These are phyloP conservation scores for Aspergillus clavatus DNA, from an alignment of 2,329 filamentous ascomycete species.

Conservation along the genomic window DNA sequence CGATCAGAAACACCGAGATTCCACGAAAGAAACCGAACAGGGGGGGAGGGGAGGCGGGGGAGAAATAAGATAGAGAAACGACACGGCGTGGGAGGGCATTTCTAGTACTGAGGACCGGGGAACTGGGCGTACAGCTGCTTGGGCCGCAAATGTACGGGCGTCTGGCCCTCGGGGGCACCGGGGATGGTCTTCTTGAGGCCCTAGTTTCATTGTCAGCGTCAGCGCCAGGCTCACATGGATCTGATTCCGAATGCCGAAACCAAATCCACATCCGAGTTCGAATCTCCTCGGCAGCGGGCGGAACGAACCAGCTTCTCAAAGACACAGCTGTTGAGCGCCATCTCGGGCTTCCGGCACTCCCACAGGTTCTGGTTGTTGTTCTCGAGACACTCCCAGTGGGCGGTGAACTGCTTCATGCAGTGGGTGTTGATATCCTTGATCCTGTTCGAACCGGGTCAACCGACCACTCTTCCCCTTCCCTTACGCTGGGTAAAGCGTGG, in stretches of 20 bases:
- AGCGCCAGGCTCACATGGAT: too few species aligned
- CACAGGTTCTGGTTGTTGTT: conserved; percentile 97
- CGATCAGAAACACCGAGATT: conserved; percentile 21
- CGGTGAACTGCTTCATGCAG: conserved; percentile 85
- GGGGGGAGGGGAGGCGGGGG: conserved; percentile 14
- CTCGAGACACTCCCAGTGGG: conserved; percentile 93
- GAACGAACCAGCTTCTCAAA: conserved; percentile 84
- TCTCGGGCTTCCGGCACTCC: conserved; percentile 85
- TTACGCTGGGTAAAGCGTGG: background rate
- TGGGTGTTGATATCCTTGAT: conserved; percentile 94
- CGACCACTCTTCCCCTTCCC: too few species aligned
- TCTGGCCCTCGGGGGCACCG: conserved; percentile 63
- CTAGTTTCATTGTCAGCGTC: conserved; percentile 42
- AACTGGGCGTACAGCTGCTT: conserved; percentile 43
- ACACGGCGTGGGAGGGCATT: too few species aligned
- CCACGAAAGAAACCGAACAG: conserved; percentile 22
- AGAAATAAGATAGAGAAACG: conserved; percentile 16
- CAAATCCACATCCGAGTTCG: too few species aligned
- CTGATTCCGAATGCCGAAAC: too few species aligned
- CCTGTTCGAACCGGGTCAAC: conserved; percentile 48
- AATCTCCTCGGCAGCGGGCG: too few species aligned
- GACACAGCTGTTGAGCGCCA: conserved; percentile 90
- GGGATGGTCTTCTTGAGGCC: conserved; percentile 78
- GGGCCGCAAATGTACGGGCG: conserved; percentile 68
- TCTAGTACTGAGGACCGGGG: conserved; percentile 37